Base-by-base conservation (phyloP, 2,329 filamentous ascomycete genomes). In the Talaromyces sp. region DNA sequence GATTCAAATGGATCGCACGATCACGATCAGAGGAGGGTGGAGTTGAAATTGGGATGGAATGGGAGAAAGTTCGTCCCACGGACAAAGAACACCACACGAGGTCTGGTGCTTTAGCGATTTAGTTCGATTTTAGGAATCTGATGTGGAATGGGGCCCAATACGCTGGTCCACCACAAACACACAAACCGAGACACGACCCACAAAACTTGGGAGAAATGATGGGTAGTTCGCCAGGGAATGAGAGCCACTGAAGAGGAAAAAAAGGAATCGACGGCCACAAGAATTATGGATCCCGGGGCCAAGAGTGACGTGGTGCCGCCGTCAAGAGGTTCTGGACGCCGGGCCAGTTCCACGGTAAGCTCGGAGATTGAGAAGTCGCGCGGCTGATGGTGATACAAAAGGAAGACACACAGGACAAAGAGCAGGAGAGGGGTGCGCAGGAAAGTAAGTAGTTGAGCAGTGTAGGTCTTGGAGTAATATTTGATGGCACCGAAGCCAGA, bases 61-160 rank as follows among this genome's bases (percentile, higher is more conserved):
- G n/a, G n/a, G n/a, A n/a, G n/a, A n/a, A n/a, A 27, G 24, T 4
- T 27, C 24, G 24, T 9, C 24, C 4, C 4, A 27, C 4, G 24
- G 9, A 27, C 24, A 27, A 27, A 27, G 24, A 27, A 27, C 24
- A 27, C 24, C n/a, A n/a, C n/a, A n/a, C n/a, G n/a, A n/a, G n/a
- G n/a, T n/a, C n/a, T n/a, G n/a, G n/a, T n/a, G n/a, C n/a, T n/a
- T n/a, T n/a, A n/a, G n/a, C n/a, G n/a, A n/a, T n/a, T n/a, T n/a
- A n/a, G n/a, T n/a, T 14, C 39, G 49, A 49, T 55, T 55, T 42
- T 30, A 49, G 46, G 49, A 49, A 52, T 55, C 29, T 51, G 52
- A 55, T 49, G 51, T 45, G 46, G 49, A 49, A 55, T 55, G 49
- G 35, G 35, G 22, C 24, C 24, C 35, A 14, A 39, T 22, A 39